Percentiles rank a stretch among this genome's conserved stretches.
phyloP scores from a whole-genome alignment of 2,329 filamentous ascomycete species.

The Talaromyces islandicus region DNA sequence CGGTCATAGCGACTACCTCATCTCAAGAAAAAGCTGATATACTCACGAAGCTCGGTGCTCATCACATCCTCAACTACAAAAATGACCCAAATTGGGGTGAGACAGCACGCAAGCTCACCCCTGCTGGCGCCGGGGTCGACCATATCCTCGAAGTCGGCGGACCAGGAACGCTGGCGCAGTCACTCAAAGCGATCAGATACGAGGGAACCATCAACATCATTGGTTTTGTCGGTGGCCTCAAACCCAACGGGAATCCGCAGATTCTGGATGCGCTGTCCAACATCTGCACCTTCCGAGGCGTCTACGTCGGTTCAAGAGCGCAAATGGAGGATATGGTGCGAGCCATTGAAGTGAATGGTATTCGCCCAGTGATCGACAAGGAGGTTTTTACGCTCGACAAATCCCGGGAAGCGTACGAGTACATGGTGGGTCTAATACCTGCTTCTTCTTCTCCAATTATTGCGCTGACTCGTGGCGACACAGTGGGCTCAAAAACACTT shows the following conservation, averaged over 20 bases:
- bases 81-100: slow-evolving; percentile 54
- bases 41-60: slow-evolving; percentile 52
- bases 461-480: not conserved
- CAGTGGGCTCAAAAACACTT: slow-evolving; percentile 49
- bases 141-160: slow-evolving; percentile 63
- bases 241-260: slow-evolving; percentile 43
- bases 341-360: slow-evolving; percentile 53
- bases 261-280: slow-evolving; percentile 47
- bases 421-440: slow-evolving; percentile 1
- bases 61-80: slow-evolving; percentile 58
- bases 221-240: slow-evolving; percentile 50
- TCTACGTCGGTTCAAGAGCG: slow-evolving; percentile 51
- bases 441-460: not conserved
- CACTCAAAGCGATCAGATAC: slow-evolving; percentile 47
- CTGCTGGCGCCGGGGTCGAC: slow-evolving; percentile 52
- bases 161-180: slow-evolving; percentile 53
- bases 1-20: slow-evolving; percentile 55
- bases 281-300: slow-evolving; percentile 52
- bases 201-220: slow-evolving; percentile 54
- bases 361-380: slow-evolving; percentile 52
- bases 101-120: slow-evolving; percentile 46
- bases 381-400: slow-evolving; percentile 7
- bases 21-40: slow-evolving; percentile 49
- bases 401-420: slow-evolving; percentile 3
- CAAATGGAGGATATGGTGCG: slow-evolving; percentile 56